Evolutionary conservation across 495 filamentous ascomycete species (phyloP), one percentile per base, ranked within the genome.

Genomic region (Amniculicola lignicola): DNA sequence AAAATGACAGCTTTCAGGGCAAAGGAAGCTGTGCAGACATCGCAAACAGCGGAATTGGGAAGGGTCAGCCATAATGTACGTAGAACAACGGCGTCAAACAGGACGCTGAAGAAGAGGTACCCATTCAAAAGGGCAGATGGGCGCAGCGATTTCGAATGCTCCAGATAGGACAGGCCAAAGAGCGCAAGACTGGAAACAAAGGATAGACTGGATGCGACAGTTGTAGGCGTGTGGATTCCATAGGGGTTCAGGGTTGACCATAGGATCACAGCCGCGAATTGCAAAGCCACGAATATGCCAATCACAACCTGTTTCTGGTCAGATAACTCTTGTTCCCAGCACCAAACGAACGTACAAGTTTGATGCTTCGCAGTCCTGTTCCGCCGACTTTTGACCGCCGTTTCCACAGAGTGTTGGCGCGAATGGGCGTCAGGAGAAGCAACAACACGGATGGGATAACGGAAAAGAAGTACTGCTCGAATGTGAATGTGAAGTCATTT

Each of bases 391-490:
- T 44, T 10, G 7, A 7, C 16, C 23, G 7, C 23, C 41, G 21
- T 22, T 44, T 44, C 16, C 41, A 4, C 18, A 44, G 18, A 5
- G 23, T 27, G 18, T 44, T 44, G 5, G 22, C 41, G 4, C 41
- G 4, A 11, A 44, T 44, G 4, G 41, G 41, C 41, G 41, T 22
- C 9, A 44, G 41, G 7, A 44, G 21, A 7, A 44, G 21, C 11
- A 44, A 44, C 16, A 44, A 27, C 7, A 44, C 21, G 9, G 41
- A 44, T 10, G 41, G 41, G 4, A 44, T 16, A 25, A 44, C 16
- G 21, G 41, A 44, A 16, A 44, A 27, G 41, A 44, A 44, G 18
- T 44, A 44, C 23, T 44, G 41, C 41, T 44, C 41, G 18, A 44
- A 44, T 22, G 41, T 44, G 16, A 44, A 23, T 44, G 41, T 44